Conservation (phyloP, 2,329 filamentous ascomycete genomes). For the Stemphylium beticola region DNA sequence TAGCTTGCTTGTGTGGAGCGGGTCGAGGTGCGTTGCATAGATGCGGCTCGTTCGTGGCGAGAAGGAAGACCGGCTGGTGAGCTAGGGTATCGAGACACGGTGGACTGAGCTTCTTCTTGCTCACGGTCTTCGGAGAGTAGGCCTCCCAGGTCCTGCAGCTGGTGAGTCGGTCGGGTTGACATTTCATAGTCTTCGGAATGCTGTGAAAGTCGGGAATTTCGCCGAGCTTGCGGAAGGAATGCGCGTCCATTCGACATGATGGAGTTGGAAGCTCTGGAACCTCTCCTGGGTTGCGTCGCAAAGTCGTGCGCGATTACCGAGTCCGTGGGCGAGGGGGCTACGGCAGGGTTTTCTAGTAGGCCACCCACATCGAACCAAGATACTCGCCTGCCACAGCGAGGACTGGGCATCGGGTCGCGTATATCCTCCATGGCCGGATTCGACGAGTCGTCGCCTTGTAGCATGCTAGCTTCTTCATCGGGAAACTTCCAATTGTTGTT, state of each 20-base stretch:
- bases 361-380: conserved; percentile 89
- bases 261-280: conserved; percentile 40
- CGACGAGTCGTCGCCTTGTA: conserved; percentile 29
- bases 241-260: conserved; percentile 31
- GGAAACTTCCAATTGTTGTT: conserved; percentile 47
- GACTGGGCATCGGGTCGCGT: conserved; percentile 48
- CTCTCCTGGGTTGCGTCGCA: conserved; percentile 40
- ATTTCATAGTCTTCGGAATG: conserved; percentile 44
- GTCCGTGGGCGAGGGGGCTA: conserved; percentile 40
- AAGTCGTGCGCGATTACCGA: conserved; percentile 53
- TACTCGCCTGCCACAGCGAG: conserved; percentile 58
- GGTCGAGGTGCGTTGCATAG: conserved; percentile 29
- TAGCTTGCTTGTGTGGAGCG: conserved; percentile 31
- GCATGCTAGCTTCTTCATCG: conserved; percentile 20
- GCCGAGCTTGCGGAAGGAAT: conserved; percentile 34
- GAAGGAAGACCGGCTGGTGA: conserved; percentile 19
- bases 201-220: conserved; percentile 42
- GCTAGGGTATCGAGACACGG: conserved; percentile 21
- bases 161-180: conserved; percentile 26
- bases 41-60: conserved; percentile 14
- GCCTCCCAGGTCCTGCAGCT: conserved; percentile 35
- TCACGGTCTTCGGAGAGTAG: conserved; percentile 36
- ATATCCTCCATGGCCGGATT: conserved; percentile 29
- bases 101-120: conserved; percentile 18
- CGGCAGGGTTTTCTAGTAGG: conserved; percentile 62